Conservation (phyloP, 208 protist genomes). For the Angomonas deanei region DNA sequence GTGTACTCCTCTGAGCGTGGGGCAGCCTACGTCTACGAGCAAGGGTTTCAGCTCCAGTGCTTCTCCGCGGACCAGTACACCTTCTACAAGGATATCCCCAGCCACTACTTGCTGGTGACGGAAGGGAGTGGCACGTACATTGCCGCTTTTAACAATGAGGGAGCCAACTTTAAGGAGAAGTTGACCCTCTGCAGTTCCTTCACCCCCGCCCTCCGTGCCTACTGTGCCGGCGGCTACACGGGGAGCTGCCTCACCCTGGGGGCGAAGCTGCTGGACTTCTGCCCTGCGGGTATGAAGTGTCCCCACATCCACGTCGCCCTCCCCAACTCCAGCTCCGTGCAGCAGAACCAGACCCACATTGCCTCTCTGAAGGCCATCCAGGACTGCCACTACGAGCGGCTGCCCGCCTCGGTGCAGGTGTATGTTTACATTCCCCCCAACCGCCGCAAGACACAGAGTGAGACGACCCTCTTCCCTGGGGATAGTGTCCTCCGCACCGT, state of each 20-base stretch:
- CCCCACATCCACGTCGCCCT: conserved; percentile 54
- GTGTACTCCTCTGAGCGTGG: neutral
- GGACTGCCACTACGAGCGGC: conserved; percentile 37
- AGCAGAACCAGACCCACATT: conserved; percentile 55
- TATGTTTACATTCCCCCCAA: conserved; percentile 77
- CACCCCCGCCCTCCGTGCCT: conserved; percentile 7
- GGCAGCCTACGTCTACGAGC: conserved; percentile 31
- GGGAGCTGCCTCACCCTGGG: neutral
- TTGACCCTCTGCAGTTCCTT: conserved; percentile 53
- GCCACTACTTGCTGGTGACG: conserved; percentile 54
- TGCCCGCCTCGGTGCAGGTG: conserved; percentile 44
- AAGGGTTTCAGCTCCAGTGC: conserved; percentile 65
- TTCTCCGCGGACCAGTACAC: conserved; percentile 55
- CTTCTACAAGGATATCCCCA: conserved; percentile 64
- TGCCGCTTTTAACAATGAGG: conserved; percentile 68
- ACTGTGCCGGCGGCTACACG: neutral
- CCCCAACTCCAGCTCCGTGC: conserved; percentile 35
- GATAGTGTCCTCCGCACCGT: conserved; percentile 63
- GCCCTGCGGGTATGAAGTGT: conserved; percentile 39
- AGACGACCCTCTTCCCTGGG: conserved; percentile 25
- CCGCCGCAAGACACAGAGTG: conserved; percentile 19
- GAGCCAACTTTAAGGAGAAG: conserved; percentile 77
- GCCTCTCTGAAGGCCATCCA: conserved; percentile 30
- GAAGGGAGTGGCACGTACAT: conserved; percentile 59
- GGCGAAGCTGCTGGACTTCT: conserved; percentile 10